These are phyloP conservation scores for Talinum fruticosum DNA, from an alignment of 148 eudicot species.

Conservation along the genomic window DNA sequence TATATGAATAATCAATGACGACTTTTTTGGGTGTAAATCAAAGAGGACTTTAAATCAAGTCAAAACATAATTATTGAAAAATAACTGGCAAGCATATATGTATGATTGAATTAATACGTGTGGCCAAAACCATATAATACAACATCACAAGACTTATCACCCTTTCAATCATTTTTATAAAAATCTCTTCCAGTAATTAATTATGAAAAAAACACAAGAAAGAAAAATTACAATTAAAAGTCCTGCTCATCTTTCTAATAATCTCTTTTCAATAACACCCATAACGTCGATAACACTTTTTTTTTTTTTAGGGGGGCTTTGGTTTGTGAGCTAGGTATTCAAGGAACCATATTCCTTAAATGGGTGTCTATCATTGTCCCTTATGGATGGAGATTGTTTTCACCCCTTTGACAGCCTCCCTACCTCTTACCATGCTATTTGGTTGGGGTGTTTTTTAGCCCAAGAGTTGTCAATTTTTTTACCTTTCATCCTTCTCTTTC, in stretches of 20 bases:
- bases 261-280: background rate
- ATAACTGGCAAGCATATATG: background rate
- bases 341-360: slow-evolving; percentile 28
- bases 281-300: background rate
- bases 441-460: background rate
- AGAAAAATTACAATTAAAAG: background rate
- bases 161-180: background rate
- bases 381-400: slow-evolving; percentile 36
- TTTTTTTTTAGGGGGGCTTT: background rate
- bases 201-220: slow-evolving; percentile 4
- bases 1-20: background rate
- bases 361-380: slow-evolving; percentile 37
- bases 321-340: slow-evolving; percentile 13
- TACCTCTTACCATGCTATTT: slow-evolving; percentile 10
- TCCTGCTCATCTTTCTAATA: background rate
- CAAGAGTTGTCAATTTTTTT: slow-evolving; percentile 20
- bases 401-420: slow-evolving; percentile 34
- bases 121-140: background rate
- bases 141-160: slow-evolving; percentile 10
- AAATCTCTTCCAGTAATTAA: background rate
- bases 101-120: background rate
- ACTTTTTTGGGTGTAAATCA: too few relatives aligned
- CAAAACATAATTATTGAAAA: slow-evolving; percentile 12
- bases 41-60: background rate
- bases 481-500: background rate